Base-by-base conservation (phyloP, 2,329 filamentous ascomycete genomes). In the Ophioceras dolichostomum region DNA sequence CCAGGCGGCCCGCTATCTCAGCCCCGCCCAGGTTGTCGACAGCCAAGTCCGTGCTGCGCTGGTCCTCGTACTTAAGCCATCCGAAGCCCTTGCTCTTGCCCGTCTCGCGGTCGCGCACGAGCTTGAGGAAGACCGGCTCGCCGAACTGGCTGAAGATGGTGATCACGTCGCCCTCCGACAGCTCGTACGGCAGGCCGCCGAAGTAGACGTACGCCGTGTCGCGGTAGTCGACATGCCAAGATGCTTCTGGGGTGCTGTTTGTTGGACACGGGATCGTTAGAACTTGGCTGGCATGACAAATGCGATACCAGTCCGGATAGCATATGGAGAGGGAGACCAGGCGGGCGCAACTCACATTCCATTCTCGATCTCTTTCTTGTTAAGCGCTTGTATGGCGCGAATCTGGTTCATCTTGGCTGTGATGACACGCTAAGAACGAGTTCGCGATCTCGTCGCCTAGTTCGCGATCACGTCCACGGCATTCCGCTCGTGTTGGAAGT, bases 11-110 rank as follows among this genome's bases (percentile, higher is more conserved):
- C 54, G 84, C 68, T 14, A 98, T 78, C 21, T 78, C 82, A 8
- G 88, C 81, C 22, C 91, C 91, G 28, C 87, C 83, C 5, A 98
- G 64, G 56, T 98, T 98, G 61, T 98, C 91, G 9, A 98, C 93
- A 0, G 93, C 91, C 30, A 98, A 65, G 59, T 96, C 89, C 43
- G 85, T 93, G 61, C 88, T 95, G 48, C 89, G 73, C 64, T 98
- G 91, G 59, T 98, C 89, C 57, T 98, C 91, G 60, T 96, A 98
- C 56, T 98, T 98, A 41, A 98, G 70, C 70, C 93, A 98, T 3
- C 83, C 87, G 54, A 96, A 98, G 1, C 91, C 91, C 47, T 82
- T 83, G 43, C 84, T 93, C 61, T 94, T 95, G 43, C 91, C 91
- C 0, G 88, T 93, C 56, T 96, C 93, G 55, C 91, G 91, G 67